phyloP scores from a whole-genome alignment of 2,329 filamentous ascomycete species.

The Talaromyces sp. region DNA sequence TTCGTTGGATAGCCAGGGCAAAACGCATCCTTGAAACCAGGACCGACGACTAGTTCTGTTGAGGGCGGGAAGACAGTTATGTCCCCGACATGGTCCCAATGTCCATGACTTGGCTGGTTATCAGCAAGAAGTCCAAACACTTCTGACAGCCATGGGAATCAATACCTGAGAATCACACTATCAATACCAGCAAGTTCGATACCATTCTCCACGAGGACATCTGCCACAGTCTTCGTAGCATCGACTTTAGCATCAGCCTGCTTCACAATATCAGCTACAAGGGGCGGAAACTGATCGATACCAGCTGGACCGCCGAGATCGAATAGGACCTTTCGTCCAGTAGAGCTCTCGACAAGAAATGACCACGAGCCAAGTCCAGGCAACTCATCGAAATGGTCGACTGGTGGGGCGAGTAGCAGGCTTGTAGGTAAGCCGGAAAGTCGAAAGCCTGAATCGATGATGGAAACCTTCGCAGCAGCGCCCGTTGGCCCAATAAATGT shows the following conservation, averaged over 20 bases:
- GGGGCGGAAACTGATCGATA: conserved; percentile 38
- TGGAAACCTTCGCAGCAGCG: conserved; percentile 1
- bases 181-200: conserved; percentile 32
- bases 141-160: conserved; percentile 16
- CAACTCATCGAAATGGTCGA: background rate
- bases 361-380: conserved; percentile 19
- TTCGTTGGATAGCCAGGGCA: conserved; percentile 46
- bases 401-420: background rate
- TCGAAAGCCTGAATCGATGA: conserved; percentile 9
- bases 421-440: background rate
- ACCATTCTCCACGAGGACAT: conserved; percentile 40
- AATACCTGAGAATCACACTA: conserved; percentile 31
- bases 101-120: conserved; percentile 28
- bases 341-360: conserved; percentile 28
- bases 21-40: conserved; percentile 43
- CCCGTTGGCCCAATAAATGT: background rate
- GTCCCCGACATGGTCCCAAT: conserved; percentile 45
- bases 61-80: conserved; percentile 41
- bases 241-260: background rate
- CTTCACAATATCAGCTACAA: background rate
- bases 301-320: conserved; percentile 50
- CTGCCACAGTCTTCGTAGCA: conserved; percentile 27
- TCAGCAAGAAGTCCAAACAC: conserved; percentile 30
- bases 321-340: conserved; percentile 43
- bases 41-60: conserved; percentile 47